Evolutionary conservation across 306 rosid genomes (phyloP).

Genomic region (Prinsepia uniflora): DNA sequence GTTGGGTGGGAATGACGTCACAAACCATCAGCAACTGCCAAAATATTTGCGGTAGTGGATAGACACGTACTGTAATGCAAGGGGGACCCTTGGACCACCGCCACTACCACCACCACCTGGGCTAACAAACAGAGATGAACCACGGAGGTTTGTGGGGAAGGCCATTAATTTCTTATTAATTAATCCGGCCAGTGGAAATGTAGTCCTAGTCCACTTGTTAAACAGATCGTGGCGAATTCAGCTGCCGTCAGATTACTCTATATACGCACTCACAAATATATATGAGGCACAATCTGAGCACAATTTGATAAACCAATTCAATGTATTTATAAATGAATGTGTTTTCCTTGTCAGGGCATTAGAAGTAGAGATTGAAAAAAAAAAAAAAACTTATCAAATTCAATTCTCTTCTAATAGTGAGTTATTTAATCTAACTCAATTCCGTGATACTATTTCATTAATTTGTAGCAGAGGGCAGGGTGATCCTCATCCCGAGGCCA

Average conservation of each 20-base stretch:
- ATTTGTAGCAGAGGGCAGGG: too few relatives aligned
- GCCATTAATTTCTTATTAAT: neutral
- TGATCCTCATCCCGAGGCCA: too few relatives aligned
- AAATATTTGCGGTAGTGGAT: slow-evolving; percentile 1
- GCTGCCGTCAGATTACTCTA: neutral
- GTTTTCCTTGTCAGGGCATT: too few relatives aligned
- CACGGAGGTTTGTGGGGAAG: neutral
- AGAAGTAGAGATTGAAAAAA: too few relatives aligned
- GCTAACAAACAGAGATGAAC: neutral
- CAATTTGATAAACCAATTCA: too few relatives aligned
- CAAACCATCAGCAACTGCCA: slow-evolving; percentile 33
- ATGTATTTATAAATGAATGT: too few relatives aligned
- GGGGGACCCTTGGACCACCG: neutral
- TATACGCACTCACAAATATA: neutral
- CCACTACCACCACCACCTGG: neutral
- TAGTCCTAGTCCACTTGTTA: neutral
- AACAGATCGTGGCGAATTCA: neutral
- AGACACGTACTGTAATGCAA: neutral
- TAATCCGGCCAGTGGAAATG: neutral
- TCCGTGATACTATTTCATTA: too few relatives aligned
- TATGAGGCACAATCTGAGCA: too few relatives aligned
- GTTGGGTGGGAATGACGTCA: slow-evolving; percentile 63
- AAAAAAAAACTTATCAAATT: too few relatives aligned
- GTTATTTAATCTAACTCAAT: too few relatives aligned
- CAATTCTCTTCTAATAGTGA: too few relatives aligned